phyloP scores from a whole-genome alignment of 495 filamentous ascomycete genomes.

The Xylaria grammica region DNA sequence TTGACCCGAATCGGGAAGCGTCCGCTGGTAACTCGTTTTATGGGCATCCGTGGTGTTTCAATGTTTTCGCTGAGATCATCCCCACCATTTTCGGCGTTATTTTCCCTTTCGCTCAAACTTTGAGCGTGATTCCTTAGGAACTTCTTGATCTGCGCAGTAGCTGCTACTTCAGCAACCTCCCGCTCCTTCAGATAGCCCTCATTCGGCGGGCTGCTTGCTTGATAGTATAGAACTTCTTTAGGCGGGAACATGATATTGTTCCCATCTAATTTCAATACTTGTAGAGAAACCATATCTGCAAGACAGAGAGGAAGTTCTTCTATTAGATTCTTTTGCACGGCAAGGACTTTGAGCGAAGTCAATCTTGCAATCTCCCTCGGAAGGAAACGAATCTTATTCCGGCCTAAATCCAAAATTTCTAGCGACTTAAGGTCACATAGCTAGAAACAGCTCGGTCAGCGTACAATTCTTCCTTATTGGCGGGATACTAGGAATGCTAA shows the following conservation, averaged over 20 bases:
- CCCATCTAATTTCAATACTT: constrained; percentile 83
- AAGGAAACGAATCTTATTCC: constrained; percentile 78
- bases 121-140: constrained; percentile 67
- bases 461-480: neutral
- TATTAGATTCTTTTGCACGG: constrained; percentile 83
- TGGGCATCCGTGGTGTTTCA: constrained; percentile 75
- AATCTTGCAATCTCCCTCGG: constrained; percentile 81
- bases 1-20: constrained; percentile 86
- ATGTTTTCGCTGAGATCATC: constrained; percentile 68
- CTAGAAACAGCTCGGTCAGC: constrained; percentile 29
- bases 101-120: constrained; percentile 48
- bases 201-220: constrained; percentile 50
- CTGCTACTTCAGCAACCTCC: constrained; percentile 64
- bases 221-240: constrained; percentile 59
- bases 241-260: constrained; percentile 80
- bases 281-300: constrained; percentile 85
- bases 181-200: constrained; percentile 51
- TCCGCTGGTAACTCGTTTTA: constrained; percentile 73
- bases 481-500: constrained; percentile 52
- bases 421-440: constrained; percentile 82
- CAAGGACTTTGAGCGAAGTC: constrained; percentile 75
- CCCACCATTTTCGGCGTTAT: constrained; percentile 65
- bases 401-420: constrained; percentile 89
- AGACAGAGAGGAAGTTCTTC: constrained; percentile 80
- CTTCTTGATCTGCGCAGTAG: constrained; percentile 76